These are phyloP conservation scores for Naganishia sp. DNA, from an alignment of 1,284 basidiomycete species.

Conservation along the genomic window DNA sequence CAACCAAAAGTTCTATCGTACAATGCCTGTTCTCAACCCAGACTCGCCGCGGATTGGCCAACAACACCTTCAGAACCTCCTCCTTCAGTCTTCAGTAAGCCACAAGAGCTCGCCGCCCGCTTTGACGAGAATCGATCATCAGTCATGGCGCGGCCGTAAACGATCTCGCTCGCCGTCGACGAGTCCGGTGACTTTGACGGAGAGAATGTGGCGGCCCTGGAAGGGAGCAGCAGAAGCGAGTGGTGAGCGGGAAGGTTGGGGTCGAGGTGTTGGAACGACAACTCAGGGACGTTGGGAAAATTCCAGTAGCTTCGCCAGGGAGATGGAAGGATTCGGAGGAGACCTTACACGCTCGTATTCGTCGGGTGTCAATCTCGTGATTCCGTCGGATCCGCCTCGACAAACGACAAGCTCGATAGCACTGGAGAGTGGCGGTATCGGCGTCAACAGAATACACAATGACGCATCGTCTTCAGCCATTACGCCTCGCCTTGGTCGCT, in stretches of 20 bases:
- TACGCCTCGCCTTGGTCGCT: no score
- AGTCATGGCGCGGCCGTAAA: slow-evolving; percentile 1
- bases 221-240: neutral
- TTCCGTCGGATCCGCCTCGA: no score
- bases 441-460: no score
- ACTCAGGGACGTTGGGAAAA: no score
- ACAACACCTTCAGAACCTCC: neutral
- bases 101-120: neutral
- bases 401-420: no score
- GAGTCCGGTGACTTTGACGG: neutral
- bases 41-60: neutral
- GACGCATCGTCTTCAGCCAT: no score
- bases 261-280: no score
- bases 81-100: neutral
- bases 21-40: neutral
- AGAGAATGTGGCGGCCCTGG: neutral
- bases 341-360: no score
- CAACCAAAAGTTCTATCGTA: neutral
- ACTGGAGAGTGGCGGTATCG: no score
- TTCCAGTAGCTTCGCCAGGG: neutral
- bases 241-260: neutral
- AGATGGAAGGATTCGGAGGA: no score
- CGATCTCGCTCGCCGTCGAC: slow-evolving; percentile 4
- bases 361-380: no score
- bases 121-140: neutral